Conservation (phyloP, 1,284 basidiomycete genomes). For the Schizophyllum commune region DNA sequence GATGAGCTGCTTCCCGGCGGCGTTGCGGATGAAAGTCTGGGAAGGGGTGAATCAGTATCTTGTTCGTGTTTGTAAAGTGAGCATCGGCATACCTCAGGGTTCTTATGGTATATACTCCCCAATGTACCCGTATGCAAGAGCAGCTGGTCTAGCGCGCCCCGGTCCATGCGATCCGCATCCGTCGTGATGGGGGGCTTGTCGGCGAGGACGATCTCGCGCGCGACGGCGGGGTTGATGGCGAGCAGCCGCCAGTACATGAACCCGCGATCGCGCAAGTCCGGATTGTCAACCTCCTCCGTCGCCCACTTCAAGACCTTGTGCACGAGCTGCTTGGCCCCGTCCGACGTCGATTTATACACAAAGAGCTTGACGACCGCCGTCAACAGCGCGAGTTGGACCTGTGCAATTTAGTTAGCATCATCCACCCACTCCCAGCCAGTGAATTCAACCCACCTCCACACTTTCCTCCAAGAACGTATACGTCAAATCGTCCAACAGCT, state of each 20-base stretch:
- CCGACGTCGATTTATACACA: constrained; percentile 82
- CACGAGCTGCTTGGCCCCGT: constrained; percentile 84
- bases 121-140: constrained; percentile 77
- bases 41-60: no score
- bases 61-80: no score
- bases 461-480: constrained; percentile 92
- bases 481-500: constrained; percentile 88
- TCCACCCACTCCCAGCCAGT: not conserved
- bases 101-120: constrained; percentile 84
- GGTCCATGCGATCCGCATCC: constrained; percentile 95
- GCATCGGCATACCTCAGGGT: constrained; percentile 69
- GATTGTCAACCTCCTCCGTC: constrained; percentile 96
- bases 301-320: constrained; percentile 96
- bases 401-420: not conserved
- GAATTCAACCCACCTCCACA: constrained; percentile 64
- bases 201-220: constrained; percentile 86
- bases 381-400: constrained; percentile 94
- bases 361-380: constrained; percentile 97
- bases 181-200: constrained; percentile 97
- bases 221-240: constrained; percentile 87
- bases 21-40: constrained; percentile 79
- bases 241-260: constrained; percentile 99
- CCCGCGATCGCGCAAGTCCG: constrained; percentile 92
- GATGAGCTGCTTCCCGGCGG: constrained; percentile 61
- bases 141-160: constrained; percentile 88